A percentile compares a stretch with the other conserved stretches of the same genome.
Conservation (phyloP, 768 basidiomycete species). For the Tremella mesenterica region DNA sequence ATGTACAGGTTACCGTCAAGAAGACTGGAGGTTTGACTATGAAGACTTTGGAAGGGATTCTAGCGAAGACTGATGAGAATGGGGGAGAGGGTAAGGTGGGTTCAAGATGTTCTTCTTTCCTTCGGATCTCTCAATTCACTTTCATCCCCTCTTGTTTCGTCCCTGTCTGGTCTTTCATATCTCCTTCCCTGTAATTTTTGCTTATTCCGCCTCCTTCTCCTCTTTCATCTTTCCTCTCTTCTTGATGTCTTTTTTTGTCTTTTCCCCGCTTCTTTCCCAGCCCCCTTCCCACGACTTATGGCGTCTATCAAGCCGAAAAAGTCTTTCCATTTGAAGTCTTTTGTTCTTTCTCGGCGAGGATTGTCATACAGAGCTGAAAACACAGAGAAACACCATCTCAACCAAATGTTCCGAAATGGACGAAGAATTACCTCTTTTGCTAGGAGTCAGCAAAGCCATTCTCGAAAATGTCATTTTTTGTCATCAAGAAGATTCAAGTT, state of each 20-base stretch:
- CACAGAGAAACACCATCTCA: conserved; percentile 76
- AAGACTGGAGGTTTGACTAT: conserved; percentile 79
- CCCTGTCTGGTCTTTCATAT: too few species aligned
- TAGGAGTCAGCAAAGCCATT: conserved; percentile 96
- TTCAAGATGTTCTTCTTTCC: conserved; percentile 2
- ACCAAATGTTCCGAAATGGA: conserved; percentile 98
- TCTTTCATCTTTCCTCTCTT: too few species aligned
- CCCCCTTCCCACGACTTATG: too few species aligned
- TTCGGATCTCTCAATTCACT: too few species aligned
- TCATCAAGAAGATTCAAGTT: conserved; percentile 97
- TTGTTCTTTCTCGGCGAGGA: not conserved
- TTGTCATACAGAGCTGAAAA: not conserved
- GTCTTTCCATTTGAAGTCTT: not conserved
- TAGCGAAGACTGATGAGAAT: conserved; percentile 62
- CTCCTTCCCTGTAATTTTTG: too few species aligned
- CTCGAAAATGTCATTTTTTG: conserved; percentile 99
- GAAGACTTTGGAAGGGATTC: conserved; percentile 92
- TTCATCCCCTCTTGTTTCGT: too few species aligned
- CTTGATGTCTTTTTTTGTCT: too few species aligned
- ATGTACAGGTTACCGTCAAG: conserved; percentile 85
- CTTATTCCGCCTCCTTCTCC: too few species aligned
- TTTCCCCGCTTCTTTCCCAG: too few species aligned
- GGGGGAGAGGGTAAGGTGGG: conserved; percentile 67
- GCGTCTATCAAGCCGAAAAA: not conserved
- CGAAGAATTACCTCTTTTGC: conserved; percentile 77